A percentile compares a stretch with the other conserved stretches of the same genome.
phyloP scores from a whole-genome alignment of 176 grass and related monocot genomes.

The Zea luxurians region DNA sequence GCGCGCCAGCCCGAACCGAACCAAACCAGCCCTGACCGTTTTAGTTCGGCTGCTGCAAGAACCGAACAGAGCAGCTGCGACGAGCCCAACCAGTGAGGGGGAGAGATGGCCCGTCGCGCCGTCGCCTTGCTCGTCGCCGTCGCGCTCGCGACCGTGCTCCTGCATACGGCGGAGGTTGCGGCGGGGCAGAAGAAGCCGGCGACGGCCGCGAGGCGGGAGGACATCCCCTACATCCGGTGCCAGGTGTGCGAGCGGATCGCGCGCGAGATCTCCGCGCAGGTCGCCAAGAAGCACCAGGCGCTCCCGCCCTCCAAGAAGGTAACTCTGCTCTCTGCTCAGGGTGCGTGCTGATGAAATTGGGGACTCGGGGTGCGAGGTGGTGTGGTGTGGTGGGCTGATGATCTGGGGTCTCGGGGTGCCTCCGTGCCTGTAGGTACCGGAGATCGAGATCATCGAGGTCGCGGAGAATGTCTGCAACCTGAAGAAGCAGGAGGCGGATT shows the following conservation, averaged over 20 bases:
- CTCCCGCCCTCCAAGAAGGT: constrained; percentile 80
- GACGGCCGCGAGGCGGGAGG: constrained; percentile 79
- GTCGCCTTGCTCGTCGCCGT: constrained; percentile 20
- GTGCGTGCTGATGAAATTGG: no score
- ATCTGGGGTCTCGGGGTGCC: no score
- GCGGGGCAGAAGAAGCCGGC: constrained; percentile 58
- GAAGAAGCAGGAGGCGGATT: constrained; percentile 98
- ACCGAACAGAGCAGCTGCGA: not conserved
- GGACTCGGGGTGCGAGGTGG: not conserved
- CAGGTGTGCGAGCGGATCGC: constrained; percentile 95
- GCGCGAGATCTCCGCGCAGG: constrained; percentile 76
- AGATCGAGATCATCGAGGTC: constrained; percentile 97
- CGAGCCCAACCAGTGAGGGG: not conserved
- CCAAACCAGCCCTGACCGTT: not conserved
- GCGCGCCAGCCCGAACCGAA: not conserved
- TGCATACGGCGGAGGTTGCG: constrained; percentile 20
- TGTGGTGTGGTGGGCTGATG: constrained; percentile 14
- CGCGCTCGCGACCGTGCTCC: constrained; percentile 38
- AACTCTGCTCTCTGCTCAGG: no score
- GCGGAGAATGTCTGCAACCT: constrained; percentile 96
- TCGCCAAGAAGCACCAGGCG: constrained; percentile 56
- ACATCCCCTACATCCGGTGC: constrained; percentile 87
- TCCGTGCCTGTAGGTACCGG: constrained; percentile 59
- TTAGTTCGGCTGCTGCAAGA: not conserved
- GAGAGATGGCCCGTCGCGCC: constrained; percentile 38